These are phyloP conservation scores for Drechslerella dactyloides DNA, from an alignment of 2,329 filamentous ascomycete species.

Conservation along the genomic window DNA sequence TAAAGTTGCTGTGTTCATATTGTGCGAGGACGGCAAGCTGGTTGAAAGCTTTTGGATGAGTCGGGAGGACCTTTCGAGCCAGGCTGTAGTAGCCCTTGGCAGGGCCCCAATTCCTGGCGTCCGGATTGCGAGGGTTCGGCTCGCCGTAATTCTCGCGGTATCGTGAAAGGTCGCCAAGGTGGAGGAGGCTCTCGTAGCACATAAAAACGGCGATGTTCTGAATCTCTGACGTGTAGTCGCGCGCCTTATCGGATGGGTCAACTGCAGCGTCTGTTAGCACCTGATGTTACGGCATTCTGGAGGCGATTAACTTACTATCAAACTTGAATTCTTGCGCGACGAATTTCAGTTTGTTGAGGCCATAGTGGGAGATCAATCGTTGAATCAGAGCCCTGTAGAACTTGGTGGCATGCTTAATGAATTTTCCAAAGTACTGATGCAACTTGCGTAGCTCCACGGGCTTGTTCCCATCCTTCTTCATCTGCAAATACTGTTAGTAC, in stretches of 20 bases:
- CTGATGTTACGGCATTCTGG: slow-evolving; percentile 21
- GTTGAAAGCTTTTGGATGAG: slow-evolving; percentile 82
- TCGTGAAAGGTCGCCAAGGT: slow-evolving; percentile 85
- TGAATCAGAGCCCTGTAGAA: slow-evolving; percentile 68
- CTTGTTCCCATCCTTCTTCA: slow-evolving; percentile 58
- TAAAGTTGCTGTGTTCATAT: slow-evolving; percentile 77
- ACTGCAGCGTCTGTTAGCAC: slow-evolving; percentile 29
- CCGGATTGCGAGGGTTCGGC: slow-evolving; percentile 39
- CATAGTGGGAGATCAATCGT: slow-evolving; percentile 60
- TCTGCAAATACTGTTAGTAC: too few species aligned
- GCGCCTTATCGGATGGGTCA: slow-evolving; percentile 60
- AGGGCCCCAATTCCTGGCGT: slow-evolving; percentile 72
- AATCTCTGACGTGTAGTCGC: slow-evolving; percentile 60
- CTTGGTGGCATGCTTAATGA: slow-evolving; percentile 83
- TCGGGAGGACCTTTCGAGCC: slow-evolving; percentile 77
- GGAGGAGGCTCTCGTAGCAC: slow-evolving; percentile 82
- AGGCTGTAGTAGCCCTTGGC: slow-evolving; percentile 85
- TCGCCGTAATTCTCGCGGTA: slow-evolving; percentile 74
- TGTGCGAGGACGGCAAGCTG: slow-evolving; percentile 87
- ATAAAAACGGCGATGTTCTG: slow-evolving; percentile 68
- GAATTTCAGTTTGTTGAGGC: slow-evolving; percentile 66
- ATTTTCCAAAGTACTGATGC: slow-evolving; percentile 79
- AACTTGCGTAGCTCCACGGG: slow-evolving; percentile 75
- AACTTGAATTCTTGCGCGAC: slow-evolving; percentile 64
- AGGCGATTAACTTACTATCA: slow-evolving; percentile 58